Percentiles rank a stretch among this genome's conserved stretches.
phyloP scores from a whole-genome alignment of 2,329 filamentous ascomycete genomes.

The Trichoderma lentiforme region DNA sequence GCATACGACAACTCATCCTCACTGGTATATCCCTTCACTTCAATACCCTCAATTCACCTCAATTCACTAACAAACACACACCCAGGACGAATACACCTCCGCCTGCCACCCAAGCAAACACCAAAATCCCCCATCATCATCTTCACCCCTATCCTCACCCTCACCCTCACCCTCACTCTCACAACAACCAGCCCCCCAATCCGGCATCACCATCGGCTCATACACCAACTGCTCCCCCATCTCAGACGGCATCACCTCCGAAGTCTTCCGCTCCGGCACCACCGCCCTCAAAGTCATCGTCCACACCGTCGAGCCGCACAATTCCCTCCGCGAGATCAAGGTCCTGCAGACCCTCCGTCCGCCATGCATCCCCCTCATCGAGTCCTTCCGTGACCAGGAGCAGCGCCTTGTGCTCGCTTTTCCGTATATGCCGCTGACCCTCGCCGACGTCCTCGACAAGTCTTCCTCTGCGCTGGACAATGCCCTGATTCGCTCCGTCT shows the following conservation, averaged over 20 bases:
- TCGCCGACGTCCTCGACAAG: conserved; percentile 63
- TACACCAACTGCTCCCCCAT: conserved; percentile 54
- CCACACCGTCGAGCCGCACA: conserved; percentile 73
- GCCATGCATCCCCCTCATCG: conserved; percentile 63
- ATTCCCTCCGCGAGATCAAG: conserved; percentile 73
- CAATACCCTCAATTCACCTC: neutral
- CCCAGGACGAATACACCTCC: conserved; percentile 57
- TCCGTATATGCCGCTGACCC: conserved; percentile 73
- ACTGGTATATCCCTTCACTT: conserved; percentile 42
- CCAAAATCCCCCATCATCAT: neutral
- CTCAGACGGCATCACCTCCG: conserved; percentile 72
- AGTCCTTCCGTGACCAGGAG: conserved; percentile 68
- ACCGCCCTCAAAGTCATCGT: conserved; percentile 83
- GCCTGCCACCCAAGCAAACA: conserved; percentile 34
- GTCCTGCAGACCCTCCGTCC: conserved; percentile 62
- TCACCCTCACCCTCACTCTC: neutral
- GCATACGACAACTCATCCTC: conserved; percentile 58
- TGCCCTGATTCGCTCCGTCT: conserved; percentile 44
- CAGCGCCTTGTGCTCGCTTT: conserved; percentile 77
- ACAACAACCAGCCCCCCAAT: neutral
- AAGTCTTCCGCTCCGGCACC: conserved; percentile 68
- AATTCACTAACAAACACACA: conserved; percentile 21
- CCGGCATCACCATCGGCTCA: conserved; percentile 49
- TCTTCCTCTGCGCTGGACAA: conserved; percentile 17
- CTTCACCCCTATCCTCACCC: conserved; percentile 12